phyloP scores from a whole-genome alignment of 1,284 basidiomycete genomes.

The Cystobasidiaceae sp. region DNA sequence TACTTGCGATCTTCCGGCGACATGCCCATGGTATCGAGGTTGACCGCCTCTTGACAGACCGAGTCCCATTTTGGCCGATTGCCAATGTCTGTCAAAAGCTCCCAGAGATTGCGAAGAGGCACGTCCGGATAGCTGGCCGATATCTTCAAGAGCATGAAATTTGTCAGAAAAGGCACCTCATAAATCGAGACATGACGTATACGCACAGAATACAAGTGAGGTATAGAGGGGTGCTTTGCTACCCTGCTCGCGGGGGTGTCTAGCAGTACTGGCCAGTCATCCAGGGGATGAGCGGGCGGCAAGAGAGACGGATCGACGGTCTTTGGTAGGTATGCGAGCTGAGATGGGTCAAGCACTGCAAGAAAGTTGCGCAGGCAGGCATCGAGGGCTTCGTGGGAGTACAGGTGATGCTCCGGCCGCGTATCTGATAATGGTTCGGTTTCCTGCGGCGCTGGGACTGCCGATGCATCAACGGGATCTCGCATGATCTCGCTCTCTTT shows the following conservation, averaged over 20 bases:
- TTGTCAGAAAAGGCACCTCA: not conserved
- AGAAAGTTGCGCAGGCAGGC: constrained; percentile 22
- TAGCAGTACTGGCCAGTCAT: constrained; percentile 14
- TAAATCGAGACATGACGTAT: not conserved
- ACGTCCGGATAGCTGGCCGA: constrained; percentile 35
- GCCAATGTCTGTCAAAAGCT: constrained; percentile 32
- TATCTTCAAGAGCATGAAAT: constrained; percentile 1
- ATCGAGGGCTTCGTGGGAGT: constrained; percentile 14
- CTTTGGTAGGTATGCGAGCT: constrained; percentile 6
- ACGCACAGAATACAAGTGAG: constrained; percentile 31
- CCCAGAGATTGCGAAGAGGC: constrained; percentile 36
- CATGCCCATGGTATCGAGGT: constrained; percentile 18
- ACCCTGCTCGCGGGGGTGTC: constrained; percentile 11
- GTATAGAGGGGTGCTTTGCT: constrained; percentile 24
- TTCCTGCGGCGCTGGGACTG: no score
- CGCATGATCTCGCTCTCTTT: no score
- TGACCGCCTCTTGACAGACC: constrained; percentile 10
- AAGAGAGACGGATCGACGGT: not conserved
- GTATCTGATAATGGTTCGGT: not conserved
- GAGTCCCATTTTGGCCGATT: constrained; percentile 35
- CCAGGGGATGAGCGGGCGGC: constrained; percentile 11
- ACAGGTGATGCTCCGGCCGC: constrained; percentile 25
- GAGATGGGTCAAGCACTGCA: constrained; percentile 20
- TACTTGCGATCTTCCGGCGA: not conserved
- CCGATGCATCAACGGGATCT: no score